Evolutionary conservation across 352 stramenopile species (phyloP).

Genomic region (Phytophthora hybrid): DNA sequence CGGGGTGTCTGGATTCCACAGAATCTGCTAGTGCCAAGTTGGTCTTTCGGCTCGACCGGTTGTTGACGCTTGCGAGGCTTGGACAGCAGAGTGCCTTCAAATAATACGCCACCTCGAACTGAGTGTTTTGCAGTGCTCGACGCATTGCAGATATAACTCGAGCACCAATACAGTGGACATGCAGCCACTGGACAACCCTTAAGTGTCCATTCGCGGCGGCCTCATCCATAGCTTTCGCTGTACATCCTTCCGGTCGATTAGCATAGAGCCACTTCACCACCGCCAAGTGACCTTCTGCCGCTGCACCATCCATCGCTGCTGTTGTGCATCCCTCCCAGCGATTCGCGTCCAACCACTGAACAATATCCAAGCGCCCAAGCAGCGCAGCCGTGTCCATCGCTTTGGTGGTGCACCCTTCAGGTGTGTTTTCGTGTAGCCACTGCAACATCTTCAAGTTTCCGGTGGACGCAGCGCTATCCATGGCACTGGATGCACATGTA

Average conservation of each 20-base stretch:
- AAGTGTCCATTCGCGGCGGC: conserved; percentile 5
- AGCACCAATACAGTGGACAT: conserved; percentile 1
- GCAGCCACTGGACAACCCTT: background rate
- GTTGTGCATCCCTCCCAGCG: background rate
- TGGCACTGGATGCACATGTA: background rate
- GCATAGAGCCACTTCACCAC: conserved; percentile 10
- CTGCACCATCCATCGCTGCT: conserved; percentile 1
- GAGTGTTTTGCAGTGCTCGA: background rate
- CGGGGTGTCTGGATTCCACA: background rate
- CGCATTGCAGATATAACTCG: background rate
- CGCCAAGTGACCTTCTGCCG: background rate
- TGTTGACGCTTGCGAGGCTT: background rate
- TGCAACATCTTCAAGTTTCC: conserved; percentile 5
- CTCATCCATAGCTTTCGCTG: background rate
- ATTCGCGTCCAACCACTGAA: background rate
- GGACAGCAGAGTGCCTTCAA: background rate
- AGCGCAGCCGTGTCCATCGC: background rate
- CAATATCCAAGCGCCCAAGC: conserved; percentile 1
- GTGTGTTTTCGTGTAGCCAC: conserved; percentile 6
- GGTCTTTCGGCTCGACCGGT: background rate
- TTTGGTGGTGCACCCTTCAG: background rate
- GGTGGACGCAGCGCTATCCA: conserved; percentile 1
- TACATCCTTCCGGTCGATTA: background rate
- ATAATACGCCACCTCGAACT: background rate
- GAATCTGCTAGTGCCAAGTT: background rate